phyloP scores from a whole-genome alignment of 1,284 basidiomycete genomes.

The Flammula alnicola region DNA sequence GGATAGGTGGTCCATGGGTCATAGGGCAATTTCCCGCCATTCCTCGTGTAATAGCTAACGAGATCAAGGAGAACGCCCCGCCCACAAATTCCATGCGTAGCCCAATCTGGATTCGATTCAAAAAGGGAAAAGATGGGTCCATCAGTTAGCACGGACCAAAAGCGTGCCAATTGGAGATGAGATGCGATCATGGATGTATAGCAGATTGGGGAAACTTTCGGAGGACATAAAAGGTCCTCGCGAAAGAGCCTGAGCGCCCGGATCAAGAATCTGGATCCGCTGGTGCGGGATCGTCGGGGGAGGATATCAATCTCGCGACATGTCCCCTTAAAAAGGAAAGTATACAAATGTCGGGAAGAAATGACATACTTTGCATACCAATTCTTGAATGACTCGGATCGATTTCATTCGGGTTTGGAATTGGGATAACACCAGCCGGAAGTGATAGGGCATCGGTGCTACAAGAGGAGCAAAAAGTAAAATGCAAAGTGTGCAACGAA shows the following conservation, averaged over 20 bases:
- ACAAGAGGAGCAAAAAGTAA: conserved; percentile 10
- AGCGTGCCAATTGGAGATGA: no score
- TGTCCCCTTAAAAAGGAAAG: no score
- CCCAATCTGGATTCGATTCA: conserved; percentile 56
- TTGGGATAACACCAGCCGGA: conserved; percentile 49
- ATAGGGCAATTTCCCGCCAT: conserved; percentile 53
- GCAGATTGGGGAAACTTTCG: no score
- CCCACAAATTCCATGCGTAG: conserved; percentile 74
- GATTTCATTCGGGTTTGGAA: conserved; percentile 55
- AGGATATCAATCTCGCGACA: no score
- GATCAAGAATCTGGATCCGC: not conserved
- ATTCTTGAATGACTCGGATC: conserved; percentile 54
- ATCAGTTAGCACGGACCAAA: not conserved
- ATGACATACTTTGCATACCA: conserved; percentile 66
- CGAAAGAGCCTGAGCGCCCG: not conserved
- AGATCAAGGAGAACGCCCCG: conserved; percentile 73
- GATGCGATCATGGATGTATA: no score
- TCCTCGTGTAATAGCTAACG: conserved; percentile 53
- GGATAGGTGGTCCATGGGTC: conserved; percentile 68
- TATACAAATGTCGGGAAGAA: not conserved
- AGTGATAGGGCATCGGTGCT: conserved; percentile 54
- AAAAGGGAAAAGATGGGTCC: conserved; percentile 1
- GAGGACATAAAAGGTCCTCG: no score
- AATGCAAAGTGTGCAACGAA: not conserved
- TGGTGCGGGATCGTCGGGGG: not conserved